Conservation (phyloP, 2,329 filamentous ascomycete species). For the Pseudogymnoascus sp. region DNA sequence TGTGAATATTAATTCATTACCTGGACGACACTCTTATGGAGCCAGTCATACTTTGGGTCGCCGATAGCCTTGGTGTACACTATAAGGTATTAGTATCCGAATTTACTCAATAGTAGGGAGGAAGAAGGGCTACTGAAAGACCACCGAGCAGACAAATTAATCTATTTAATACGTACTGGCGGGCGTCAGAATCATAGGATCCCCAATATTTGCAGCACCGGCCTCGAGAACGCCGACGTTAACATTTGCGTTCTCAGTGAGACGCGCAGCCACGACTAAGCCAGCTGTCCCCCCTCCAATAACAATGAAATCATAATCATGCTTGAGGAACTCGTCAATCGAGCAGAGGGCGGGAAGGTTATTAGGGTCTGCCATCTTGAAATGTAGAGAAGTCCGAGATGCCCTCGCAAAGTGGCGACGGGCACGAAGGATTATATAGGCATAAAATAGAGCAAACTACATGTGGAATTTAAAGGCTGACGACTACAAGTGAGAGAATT, state of each 20-base stretch:
- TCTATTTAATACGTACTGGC: conserved; percentile 15
- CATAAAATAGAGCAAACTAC: neutral
- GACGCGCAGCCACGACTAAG: conserved; percentile 33
- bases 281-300: conserved; percentile 37
- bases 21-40: conserved; percentile 13
- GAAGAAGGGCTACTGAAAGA: neutral
- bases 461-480: neutral
- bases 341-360: conserved; percentile 9
- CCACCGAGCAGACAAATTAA: neutral
- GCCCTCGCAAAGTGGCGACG: neutral
- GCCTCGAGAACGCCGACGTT: conserved; percentile 34
- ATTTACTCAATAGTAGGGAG: neutral
- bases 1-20: neutral
- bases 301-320: conserved; percentile 33
- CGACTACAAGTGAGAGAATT: neutral
- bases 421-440: neutral
- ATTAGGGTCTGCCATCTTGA: neutral
- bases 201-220: conserved; percentile 28
- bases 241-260: conserved; percentile 31
- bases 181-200: conserved; percentile 30
- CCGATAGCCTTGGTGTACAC: conserved; percentile 12
- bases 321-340: conserved; percentile 10
- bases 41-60: conserved; percentile 16
- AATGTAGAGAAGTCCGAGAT: neutral
- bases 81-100: neutral